These are phyloP conservation scores for Citrus glauca DNA, from an alignment of 345 rosid genomes.

Conservation along the genomic window DNA sequence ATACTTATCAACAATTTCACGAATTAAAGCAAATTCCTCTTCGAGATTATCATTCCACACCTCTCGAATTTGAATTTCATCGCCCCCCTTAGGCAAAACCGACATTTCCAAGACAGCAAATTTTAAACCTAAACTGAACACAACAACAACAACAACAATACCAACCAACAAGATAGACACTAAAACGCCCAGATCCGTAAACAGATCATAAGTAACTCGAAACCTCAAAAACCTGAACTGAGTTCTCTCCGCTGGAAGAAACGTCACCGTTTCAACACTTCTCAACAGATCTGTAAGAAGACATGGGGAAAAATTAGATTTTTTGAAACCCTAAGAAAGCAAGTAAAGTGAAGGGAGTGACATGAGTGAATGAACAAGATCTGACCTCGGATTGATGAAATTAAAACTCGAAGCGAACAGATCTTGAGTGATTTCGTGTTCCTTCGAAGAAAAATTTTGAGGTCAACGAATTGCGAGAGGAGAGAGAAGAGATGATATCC, in stretches of 20 bases:
- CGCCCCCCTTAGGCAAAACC: conserved; percentile 48
- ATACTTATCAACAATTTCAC: conserved; percentile 63
- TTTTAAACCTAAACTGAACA: neutral
- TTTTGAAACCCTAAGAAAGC: neutral
- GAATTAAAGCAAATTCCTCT: conserved; percentile 75
- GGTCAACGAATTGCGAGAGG: conserved; percentile 24
- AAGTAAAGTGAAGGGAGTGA: neutral
- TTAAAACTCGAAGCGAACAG: conserved; percentile 17
- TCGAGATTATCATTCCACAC: conserved; percentile 80
- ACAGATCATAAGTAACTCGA: conserved; percentile 36
- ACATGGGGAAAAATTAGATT: neutral
- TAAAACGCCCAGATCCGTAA: conserved; percentile 45
- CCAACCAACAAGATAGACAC: neutral
- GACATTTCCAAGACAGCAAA: conserved; percentile 41
- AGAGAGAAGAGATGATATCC: neutral
- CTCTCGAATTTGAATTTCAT: conserved; percentile 70
- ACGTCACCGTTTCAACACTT: neutral
- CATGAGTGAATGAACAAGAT: conserved; percentile 12
- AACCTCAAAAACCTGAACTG: conserved; percentile 14
- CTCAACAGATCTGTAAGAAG: conserved; percentile 23
- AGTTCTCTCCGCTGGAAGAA: neutral
- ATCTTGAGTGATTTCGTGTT: conserved; percentile 25
- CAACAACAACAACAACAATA: neutral
- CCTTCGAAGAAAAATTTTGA: neutral
- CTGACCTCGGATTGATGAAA: conserved; percentile 37